Evolutionary conservation across 768 basidiomycete genomes (phyloP).

Genomic region (Pleurotus salmoneostramineus): DNA sequence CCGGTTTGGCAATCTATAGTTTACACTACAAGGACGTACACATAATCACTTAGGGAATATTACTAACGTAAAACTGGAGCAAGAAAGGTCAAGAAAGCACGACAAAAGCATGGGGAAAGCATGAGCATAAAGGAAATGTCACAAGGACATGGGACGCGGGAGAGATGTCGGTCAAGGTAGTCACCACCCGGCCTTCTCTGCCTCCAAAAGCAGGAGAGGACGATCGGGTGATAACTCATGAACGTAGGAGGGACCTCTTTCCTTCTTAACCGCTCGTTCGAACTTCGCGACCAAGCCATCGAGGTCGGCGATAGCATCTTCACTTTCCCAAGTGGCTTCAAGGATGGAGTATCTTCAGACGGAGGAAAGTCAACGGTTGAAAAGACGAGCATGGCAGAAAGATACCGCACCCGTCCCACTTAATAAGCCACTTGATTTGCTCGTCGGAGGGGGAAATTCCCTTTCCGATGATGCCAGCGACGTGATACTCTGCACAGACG

Average conservation of each 20-base stretch:
- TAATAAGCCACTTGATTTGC: constrained; percentile 29
- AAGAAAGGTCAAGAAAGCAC: not conserved
- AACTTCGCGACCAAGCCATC: constrained; percentile 25
- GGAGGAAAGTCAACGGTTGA: not conserved
- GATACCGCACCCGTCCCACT: constrained; percentile 31
- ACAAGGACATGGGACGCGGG: not conserved
- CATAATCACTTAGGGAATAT: not conserved
- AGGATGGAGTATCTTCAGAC: constrained; percentile 25
- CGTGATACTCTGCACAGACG: constrained; percentile 21
- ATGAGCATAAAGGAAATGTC: not conserved
- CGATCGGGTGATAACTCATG: constrained; percentile 18
- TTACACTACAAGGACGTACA: not conserved
- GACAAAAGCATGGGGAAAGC: not conserved
- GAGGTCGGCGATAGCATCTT: constrained; percentile 24
- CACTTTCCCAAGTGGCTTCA: constrained; percentile 32
- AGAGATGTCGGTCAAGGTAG: not conserved
- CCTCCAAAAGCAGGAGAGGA: constrained; percentile 26
- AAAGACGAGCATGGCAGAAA: not conserved
- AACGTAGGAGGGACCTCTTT: constrained; percentile 18
- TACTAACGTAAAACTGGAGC: not conserved
- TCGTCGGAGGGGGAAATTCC: constrained; percentile 6
- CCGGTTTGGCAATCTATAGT: not conserved
- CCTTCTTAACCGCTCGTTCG: constrained; percentile 18
- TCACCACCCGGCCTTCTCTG: constrained; percentile 26
- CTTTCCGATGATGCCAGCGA: constrained; percentile 31